Percentiles rank a stretch among this genome's conserved stretches.
These are phyloP conservation scores for Globisporangium solare DNA, from an alignment of 352 stramenopile species.

Conservation along the genomic window DNA sequence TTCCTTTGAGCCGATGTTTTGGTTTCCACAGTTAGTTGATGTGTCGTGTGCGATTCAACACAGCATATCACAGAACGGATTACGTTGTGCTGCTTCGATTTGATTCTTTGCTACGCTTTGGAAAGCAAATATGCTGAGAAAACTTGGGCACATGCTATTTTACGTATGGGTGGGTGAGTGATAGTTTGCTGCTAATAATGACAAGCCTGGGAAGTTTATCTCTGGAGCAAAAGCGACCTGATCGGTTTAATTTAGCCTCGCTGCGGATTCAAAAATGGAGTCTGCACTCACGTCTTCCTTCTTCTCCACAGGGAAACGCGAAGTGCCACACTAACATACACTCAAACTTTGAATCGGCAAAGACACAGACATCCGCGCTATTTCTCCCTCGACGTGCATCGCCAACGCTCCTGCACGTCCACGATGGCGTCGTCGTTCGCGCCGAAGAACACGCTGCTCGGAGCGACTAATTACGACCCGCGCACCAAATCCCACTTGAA, in stretches of 20 bases:
- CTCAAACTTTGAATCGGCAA: neutral
- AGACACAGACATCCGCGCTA: slow-evolving; percentile 3
- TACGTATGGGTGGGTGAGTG: too few species aligned
- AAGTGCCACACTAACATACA: too few species aligned
- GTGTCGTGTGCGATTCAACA: too few species aligned
- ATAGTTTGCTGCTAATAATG: neutral
- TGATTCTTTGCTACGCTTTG: too few species aligned
- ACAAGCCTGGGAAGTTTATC: neutral
- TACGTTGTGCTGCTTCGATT: too few species aligned
- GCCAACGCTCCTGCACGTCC: slow-evolving; percentile 2
- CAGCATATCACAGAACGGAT: too few species aligned
- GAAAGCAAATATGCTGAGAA: too few species aligned
- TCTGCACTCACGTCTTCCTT: neutral
- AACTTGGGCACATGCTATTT: neutral
- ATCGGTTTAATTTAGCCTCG: neutral
- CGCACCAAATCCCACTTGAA: slow-evolving; percentile 63
- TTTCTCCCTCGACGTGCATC: neutral
- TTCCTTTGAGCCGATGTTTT: too few species aligned
- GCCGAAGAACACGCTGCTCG: slow-evolving; percentile 70
- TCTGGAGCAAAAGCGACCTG: neutral
- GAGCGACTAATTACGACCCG: slow-evolving; percentile 69
- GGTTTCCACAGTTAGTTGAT: too few species aligned
- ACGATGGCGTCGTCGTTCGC: slow-evolving; percentile 43
- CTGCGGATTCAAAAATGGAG: neutral
- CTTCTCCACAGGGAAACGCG: neutral